These are phyloP conservation scores for Craspedostauros australis DNA, from an alignment of 108 stramenopile species.

Conservation along the genomic window DNA sequence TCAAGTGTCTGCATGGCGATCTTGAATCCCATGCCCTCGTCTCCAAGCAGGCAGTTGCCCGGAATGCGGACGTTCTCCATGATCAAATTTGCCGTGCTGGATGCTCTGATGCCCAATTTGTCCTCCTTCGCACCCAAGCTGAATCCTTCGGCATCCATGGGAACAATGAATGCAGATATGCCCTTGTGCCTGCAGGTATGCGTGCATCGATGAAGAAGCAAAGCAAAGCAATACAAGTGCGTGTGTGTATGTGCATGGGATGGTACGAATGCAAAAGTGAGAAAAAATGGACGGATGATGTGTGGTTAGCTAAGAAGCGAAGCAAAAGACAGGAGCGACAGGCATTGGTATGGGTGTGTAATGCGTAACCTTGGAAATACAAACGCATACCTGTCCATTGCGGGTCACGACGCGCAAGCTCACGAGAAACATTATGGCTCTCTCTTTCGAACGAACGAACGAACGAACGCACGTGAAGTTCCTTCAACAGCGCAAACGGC, in stretches of 20 bases:
- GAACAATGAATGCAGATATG: constrained; percentile 86
- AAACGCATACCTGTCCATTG: no score
- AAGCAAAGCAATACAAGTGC: neutral
- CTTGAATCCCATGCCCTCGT: constrained; percentile 88
- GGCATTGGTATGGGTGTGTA: no score
- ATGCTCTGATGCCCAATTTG: constrained; percentile 94
- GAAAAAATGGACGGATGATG: neutral
- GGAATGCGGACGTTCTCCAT: constrained; percentile 90
- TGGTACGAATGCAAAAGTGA: neutral
- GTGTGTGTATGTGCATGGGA: neutral
- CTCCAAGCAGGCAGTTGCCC: constrained; percentile 73
- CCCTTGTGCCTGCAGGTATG: constrained; percentile 79
- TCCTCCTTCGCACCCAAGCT: constrained; percentile 96
- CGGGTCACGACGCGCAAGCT: no score
- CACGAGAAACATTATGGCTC: no score
- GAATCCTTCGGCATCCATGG: constrained; percentile 81
- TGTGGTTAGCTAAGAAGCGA: no score
- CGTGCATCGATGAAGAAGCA: neutral
- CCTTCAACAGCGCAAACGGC: no score
- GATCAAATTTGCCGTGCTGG: constrained; percentile 92
- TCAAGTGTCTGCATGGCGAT: constrained; percentile 97
- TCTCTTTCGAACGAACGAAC: no score
- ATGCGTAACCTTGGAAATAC: no score
- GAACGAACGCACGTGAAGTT: no score
- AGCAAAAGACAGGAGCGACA: no score